Percentiles rank a stretch among this genome's conserved stretches.
Conservation (phyloP, 192 early-diverging fungal species). For the Coemansia biformis region DNA sequence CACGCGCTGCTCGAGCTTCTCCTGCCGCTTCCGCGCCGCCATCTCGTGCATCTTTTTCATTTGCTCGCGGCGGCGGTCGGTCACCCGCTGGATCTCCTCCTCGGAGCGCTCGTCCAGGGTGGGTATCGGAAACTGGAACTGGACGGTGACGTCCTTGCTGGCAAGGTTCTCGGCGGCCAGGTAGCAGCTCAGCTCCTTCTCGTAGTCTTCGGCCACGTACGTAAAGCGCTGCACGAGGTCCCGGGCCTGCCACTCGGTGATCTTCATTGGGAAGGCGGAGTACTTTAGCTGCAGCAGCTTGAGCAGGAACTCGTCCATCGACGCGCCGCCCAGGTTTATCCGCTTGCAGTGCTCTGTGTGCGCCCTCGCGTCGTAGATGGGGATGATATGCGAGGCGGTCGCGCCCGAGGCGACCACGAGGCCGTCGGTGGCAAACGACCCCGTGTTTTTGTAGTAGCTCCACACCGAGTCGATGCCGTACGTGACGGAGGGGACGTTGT, state of each 20-base stretch:
- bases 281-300: conserved; percentile 89
- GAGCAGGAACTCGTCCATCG: conserved; percentile 75
- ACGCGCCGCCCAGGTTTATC: conserved; percentile 71
- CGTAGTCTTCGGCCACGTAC: conserved; percentile 73
- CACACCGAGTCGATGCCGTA: conserved; percentile 88
- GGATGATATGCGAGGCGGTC: conserved; percentile 68
- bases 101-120: conserved; percentile 67
- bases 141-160: conserved; percentile 64
- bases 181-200: conserved; percentile 59
- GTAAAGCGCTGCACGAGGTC: conserved; percentile 64
- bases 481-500: conserved; percentile 65
- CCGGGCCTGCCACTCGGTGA: conserved; percentile 69
- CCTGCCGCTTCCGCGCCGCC: conserved; percentile 72
- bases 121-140: conserved; percentile 71
- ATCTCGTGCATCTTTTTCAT: conserved; percentile 71
- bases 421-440: conserved; percentile 56
- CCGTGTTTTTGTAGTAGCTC: conserved; percentile 72
- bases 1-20: conserved; percentile 73
- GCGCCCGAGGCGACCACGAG: conserved; percentile 72
- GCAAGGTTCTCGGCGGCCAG: conserved; percentile 58
- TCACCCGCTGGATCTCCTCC: conserved; percentile 66
- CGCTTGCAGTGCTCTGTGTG: conserved; percentile 66
- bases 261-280: conserved; percentile 77
- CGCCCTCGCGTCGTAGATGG: conserved; percentile 59
- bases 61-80: conserved; percentile 67